These are phyloP conservation scores for Alternaria brassicicola DNA, from an alignment of 2,329 filamentous ascomycete genomes.

Conservation along the genomic window DNA sequence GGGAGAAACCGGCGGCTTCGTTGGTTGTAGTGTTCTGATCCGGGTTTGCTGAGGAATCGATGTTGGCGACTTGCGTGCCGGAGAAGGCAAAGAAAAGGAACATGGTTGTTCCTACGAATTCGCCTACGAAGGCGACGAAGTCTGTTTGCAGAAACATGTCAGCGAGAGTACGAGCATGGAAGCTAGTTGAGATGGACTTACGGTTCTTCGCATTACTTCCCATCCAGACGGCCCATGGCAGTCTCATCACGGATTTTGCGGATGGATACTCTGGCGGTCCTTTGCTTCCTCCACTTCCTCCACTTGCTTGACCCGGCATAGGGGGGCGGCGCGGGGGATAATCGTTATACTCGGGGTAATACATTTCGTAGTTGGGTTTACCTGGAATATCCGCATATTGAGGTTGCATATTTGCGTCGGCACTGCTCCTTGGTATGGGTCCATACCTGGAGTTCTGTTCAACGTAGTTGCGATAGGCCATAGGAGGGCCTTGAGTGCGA, in stretches of 20 bases:
- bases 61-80: slow-evolving; percentile 55
- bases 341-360: slow-evolving; percentile 34
- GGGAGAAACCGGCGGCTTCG: slow-evolving; percentile 53
- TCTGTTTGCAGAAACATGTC: slow-evolving; percentile 17
- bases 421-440: slow-evolving; percentile 18
- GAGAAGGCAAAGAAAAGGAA: slow-evolving; percentile 55
- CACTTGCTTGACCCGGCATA: slow-evolving; percentile 5
- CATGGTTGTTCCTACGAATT: slow-evolving; percentile 54
- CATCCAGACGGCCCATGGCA: slow-evolving; percentile 48
- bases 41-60: slow-evolving; percentile 51
- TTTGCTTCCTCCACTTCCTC: slow-evolving; percentile 10
- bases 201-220: slow-evolving; percentile 46
- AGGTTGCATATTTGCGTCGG: slow-evolving; percentile 18
- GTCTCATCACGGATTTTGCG: slow-evolving; percentile 47
- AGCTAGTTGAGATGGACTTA: slow-evolving; percentile 14
- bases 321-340: slow-evolving; percentile 17
- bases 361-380: slow-evolving; percentile 31
- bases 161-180: slow-evolving; percentile 35
- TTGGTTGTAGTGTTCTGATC: slow-evolving; percentile 51
- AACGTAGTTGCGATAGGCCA: slow-evolving; percentile 27
- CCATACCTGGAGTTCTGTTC: slow-evolving; percentile 22
- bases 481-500: slow-evolving; percentile 33
- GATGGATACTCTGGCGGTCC: slow-evolving; percentile 29
- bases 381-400: slow-evolving; percentile 27
- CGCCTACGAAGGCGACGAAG: slow-evolving; percentile 56